phyloP scores from a whole-genome alignment of 179 eudicot genomes.

The Beta corolliflora region DNA sequence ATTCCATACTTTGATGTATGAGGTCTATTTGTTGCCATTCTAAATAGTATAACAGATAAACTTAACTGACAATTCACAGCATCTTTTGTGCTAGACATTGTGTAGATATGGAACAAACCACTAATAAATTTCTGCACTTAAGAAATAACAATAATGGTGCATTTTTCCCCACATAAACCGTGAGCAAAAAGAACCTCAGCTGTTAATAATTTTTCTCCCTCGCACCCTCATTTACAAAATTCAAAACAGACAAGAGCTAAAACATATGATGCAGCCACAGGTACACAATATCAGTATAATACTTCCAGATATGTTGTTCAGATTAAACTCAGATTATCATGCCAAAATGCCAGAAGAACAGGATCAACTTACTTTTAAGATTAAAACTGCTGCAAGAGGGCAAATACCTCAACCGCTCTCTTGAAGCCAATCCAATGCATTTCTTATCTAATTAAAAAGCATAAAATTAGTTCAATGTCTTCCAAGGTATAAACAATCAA shows the following conservation, averaged over 20 bases:
- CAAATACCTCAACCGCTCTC: conserved; percentile 89
- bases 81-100: neutral
- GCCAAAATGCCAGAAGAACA: conserved; percentile 3
- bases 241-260: neutral
- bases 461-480: neutral
- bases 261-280: neutral
- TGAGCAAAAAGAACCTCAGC: neutral
- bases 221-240: neutral
- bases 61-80: neutral
- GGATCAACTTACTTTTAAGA: conserved; percentile 68
- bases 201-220: neutral
- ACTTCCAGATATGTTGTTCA: neutral
- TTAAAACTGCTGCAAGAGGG: conserved; percentile 92
- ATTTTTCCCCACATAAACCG: neutral
- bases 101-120: neutral
- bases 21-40: too few relatives aligned
- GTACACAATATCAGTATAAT: neutral
- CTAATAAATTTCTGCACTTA: neutral
- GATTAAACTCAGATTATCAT: neutral
- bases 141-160: neutral
- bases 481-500: conserved; percentile 10
- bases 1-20: too few relatives aligned
- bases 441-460: conserved; percentile 58
- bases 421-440: conserved; percentile 92
- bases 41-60: too few relatives aligned